Evolutionary conservation across 129 eudicot species (phyloP).

Genomic region (Kitagawia praeruptora): DNA sequence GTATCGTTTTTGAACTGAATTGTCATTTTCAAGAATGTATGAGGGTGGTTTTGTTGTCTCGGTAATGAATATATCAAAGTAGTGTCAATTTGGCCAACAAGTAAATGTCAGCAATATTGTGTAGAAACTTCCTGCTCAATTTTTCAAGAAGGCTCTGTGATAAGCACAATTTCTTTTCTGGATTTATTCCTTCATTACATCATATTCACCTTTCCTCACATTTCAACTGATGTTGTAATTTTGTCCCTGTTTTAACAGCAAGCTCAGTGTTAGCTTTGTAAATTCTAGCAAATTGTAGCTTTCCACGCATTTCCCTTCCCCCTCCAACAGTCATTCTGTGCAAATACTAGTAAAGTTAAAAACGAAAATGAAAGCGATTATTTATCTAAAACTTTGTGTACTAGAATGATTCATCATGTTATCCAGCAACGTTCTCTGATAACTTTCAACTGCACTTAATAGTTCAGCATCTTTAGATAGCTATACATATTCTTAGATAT

Average conservation of each 20-base stretch:
- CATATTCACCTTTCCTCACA: not conserved
- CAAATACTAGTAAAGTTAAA: not conserved
- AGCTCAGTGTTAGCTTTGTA: not conserved
- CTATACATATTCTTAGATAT: not conserved
- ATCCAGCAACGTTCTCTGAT: not conserved
- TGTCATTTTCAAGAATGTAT: not conserved
- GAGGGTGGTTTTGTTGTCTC: not conserved
- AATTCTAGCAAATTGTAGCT: not conserved
- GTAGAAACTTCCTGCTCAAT: not conserved
- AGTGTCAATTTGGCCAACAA: not conserved
- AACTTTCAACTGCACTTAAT: not conserved
- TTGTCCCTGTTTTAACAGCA: not conserved
- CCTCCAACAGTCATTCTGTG: not conserved
- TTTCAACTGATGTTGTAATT: not conserved
- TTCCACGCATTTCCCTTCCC: not conserved
- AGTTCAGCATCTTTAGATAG: not conserved
- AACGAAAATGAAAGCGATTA: not conserved
- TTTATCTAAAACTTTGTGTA: not conserved
- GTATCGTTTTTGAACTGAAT: not conserved
- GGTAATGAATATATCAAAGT: not conserved
- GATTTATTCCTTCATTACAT: not conserved
- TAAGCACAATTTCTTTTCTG: not conserved
- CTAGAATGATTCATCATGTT: not conserved
- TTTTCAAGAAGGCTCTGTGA: not conserved
- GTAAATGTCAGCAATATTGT: not conserved